These are phyloP conservation scores for Senna siamea DNA, from an alignment of 306 rosid species.

Conservation along the genomic window DNA sequence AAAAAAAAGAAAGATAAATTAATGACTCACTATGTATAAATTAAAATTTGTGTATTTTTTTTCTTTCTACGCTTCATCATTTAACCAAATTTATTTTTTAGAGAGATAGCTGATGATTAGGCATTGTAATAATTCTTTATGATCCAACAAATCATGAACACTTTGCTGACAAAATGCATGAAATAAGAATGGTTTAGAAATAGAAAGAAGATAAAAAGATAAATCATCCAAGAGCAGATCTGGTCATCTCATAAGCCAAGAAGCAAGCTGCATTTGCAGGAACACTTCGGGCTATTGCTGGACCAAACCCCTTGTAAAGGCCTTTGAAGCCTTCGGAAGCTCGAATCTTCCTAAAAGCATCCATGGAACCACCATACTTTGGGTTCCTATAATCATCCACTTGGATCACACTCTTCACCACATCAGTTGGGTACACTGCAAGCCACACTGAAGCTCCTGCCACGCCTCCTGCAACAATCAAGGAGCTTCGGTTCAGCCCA, in stretches of 20 bases:
- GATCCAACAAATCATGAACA: too few relatives aligned
- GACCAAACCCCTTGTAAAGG: conserved; percentile 93
- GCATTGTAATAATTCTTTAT: too few relatives aligned
- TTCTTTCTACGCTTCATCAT: too few relatives aligned
- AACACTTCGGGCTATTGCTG: conserved; percentile 88
- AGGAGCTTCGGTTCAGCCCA: conserved; percentile 77
- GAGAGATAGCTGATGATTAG: too few relatives aligned
- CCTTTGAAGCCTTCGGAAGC: conserved; percentile 82
- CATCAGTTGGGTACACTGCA: conserved; percentile 85
- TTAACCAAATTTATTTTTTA: too few relatives aligned
- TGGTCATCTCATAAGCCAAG: conserved; percentile 91
- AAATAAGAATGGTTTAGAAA: too few relatives aligned
- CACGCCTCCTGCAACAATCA: conserved; percentile 84
- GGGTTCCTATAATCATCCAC: conserved; percentile 89
- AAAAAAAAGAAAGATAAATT: too few relatives aligned
- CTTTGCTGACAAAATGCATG: too few relatives aligned
- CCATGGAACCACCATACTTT: conserved; percentile 73
- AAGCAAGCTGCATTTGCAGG: conserved; percentile 98
- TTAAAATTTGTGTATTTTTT: too few relatives aligned
- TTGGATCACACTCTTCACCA: conserved; percentile 89
- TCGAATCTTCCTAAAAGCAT: conserved; percentile 75
- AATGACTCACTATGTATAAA: too few relatives aligned
- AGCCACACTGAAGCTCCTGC: conserved; percentile 91
- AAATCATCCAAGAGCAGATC: conserved; percentile 73
- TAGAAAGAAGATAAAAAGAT: background rate